Conservation (phyloP, 306 rosid genomes). For the Castanospermum australe region DNA sequence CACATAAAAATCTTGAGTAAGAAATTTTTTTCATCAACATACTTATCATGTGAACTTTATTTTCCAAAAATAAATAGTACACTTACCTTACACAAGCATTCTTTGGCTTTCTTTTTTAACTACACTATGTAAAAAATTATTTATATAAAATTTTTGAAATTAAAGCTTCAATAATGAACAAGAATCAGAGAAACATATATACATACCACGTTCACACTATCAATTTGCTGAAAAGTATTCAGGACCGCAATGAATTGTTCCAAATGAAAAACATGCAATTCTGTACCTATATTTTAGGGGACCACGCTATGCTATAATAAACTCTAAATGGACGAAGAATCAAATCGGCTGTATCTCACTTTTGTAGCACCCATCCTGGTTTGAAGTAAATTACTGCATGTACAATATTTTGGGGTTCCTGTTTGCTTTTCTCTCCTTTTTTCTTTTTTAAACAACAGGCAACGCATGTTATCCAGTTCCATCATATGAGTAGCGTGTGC, state of each 20-base stretch:
- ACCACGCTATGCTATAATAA: conserved; percentile 16
- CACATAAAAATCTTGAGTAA: no score
- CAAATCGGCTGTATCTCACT: neutral
- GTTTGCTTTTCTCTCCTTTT: no score
- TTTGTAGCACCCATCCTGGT: conserved; percentile 6
- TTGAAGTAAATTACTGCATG: neutral
- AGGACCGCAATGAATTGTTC: conserved; percentile 10
- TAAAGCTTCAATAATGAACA: neutral
- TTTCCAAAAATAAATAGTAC: no score
- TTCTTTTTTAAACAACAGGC: neutral
- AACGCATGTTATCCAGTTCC: conserved; percentile 6
- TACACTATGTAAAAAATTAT: no score
- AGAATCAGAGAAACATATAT: neutral
- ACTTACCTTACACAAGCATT: neutral
- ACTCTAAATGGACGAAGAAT: neutral
- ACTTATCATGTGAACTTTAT: no score
- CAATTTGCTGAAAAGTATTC: neutral
- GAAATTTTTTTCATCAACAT: no score
- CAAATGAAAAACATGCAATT: neutral
- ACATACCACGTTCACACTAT: neutral
- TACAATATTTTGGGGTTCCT: neutral
- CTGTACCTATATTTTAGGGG: conserved; percentile 15
- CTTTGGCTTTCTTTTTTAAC: neutral
- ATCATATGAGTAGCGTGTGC: conserved; percentile 12
- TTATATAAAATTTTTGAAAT: neutral